These are phyloP conservation scores for Cicer cuneatum DNA, from an alignment of 306 rosid species.

Conservation along the genomic window DNA sequence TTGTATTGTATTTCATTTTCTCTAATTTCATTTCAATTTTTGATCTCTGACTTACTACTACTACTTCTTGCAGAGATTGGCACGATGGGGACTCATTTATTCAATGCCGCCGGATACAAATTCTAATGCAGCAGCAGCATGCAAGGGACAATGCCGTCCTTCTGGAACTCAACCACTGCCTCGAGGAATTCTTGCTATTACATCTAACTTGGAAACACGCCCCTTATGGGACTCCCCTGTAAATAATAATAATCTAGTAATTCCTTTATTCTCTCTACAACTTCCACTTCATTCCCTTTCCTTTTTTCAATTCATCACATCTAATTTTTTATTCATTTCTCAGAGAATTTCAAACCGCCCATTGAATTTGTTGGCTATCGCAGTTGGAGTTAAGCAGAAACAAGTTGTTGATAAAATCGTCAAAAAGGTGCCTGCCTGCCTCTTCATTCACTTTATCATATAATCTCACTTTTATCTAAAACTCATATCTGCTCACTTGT, in stretches of 20 bases:
- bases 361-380: slow-evolving; percentile 76
- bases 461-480: slow-evolving; percentile 24
- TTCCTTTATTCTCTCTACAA: slow-evolving; percentile 24
- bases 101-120: slow-evolving; percentile 43
- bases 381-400: slow-evolving; percentile 88
- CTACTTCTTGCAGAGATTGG: slow-evolving; percentile 62
- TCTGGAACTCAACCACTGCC: slow-evolving; percentile 73
- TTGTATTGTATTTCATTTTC: not conserved
- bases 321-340: too few relatives aligned
- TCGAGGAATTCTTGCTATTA: slow-evolving; percentile 66
- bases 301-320: too few relatives aligned
- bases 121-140: slow-evolving; percentile 48
- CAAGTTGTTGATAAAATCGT: slow-evolving; percentile 70
- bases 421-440: slow-evolving; percentile 77
- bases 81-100: slow-evolving; percentile 67
- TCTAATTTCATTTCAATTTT: not conserved
- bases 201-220: slow-evolving; percentile 76
- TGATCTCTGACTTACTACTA: not conserved
- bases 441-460: slow-evolving; percentile 32
- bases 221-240: slow-evolving; percentile 68
- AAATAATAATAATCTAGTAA: slow-evolving; percentile 33
- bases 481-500: slow-evolving; percentile 30
- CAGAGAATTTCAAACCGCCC: slow-evolving; percentile 59
- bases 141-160: slow-evolving; percentile 72
- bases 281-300: slow-evolving; percentile 14